Conservation (phyloP, 2,329 filamentous ascomycete genomes). For the Colletotrichum euphorbiae region DNA sequence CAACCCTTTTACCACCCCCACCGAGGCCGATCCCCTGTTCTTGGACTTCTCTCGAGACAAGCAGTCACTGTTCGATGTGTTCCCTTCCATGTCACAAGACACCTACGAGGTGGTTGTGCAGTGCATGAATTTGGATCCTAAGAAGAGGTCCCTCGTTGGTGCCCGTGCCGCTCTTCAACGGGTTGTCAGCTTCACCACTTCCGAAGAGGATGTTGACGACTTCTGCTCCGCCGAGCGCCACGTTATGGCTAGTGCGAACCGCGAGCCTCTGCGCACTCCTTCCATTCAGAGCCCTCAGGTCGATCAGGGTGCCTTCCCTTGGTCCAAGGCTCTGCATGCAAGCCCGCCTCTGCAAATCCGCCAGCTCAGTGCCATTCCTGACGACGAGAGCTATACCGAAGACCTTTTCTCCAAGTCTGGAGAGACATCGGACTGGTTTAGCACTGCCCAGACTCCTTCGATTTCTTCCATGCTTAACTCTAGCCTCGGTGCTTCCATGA, state of each 20-base stretch:
- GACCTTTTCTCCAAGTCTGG: constrained; percentile 87
- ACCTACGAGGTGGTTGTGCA: constrained; percentile 93
- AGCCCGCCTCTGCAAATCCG: constrained; percentile 77
- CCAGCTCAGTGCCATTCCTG: constrained; percentile 88
- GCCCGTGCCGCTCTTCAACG: constrained; percentile 83
- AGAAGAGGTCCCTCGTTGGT: constrained; percentile 83
- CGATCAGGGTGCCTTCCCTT: constrained; percentile 88
- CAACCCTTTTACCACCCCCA: constrained; percentile 94
- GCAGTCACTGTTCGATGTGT: constrained; percentile 97
- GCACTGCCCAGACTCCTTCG: constrained; percentile 80
- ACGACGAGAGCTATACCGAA: constrained; percentile 82
- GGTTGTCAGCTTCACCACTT: constrained; percentile 90
- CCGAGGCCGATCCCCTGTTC: constrained; percentile 91
- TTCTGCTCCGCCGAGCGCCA: constrained; percentile 88
- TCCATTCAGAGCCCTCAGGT: constrained; percentile 90
- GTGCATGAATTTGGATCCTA: constrained; percentile 91
- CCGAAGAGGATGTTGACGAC: constrained; percentile 91
- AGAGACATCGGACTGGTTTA: constrained; percentile 81
- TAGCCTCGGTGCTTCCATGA: constrained; percentile 82
- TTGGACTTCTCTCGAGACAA: constrained; percentile 93
- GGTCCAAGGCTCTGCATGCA: constrained; percentile 89
- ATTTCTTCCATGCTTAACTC: constrained; percentile 88
- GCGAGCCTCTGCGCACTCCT: constrained; percentile 94
- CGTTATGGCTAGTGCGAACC: constrained; percentile 85
- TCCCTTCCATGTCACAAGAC: constrained; percentile 98